phyloP scores from a whole-genome alignment of 106 monocot genomes.

The Dendrobium catenatum region DNA sequence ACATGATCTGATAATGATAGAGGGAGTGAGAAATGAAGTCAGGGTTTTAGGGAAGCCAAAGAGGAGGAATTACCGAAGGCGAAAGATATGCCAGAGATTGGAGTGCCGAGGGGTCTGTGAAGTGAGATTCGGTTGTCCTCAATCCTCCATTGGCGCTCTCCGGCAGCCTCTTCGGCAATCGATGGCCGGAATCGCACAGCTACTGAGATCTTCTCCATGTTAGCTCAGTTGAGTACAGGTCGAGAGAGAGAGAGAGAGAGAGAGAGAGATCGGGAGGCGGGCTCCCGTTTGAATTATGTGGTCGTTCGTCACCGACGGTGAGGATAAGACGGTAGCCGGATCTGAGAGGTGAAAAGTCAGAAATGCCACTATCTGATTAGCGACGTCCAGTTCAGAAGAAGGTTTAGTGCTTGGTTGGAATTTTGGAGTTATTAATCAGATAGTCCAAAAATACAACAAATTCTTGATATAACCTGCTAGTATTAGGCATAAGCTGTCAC shows the following conservation, averaged over 20 bases:
- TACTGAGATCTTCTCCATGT: slow-evolving; percentile 94
- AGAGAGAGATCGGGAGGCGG: neutral
- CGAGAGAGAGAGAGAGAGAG: neutral
- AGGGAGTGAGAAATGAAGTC: neutral
- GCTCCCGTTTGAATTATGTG: neutral
- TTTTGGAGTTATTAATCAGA: neutral
- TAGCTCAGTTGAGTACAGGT: neutral
- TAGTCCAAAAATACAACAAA: neutral
- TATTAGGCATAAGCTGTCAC: neutral
- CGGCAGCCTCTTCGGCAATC: slow-evolving; percentile 7
- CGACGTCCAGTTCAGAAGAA: neutral
- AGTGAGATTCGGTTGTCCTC: slow-evolving; percentile 77
- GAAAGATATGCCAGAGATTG: slow-evolving; percentile 58
- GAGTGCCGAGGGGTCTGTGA: slow-evolving; percentile 40
- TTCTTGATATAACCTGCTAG: neutral
- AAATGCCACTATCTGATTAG: neutral
- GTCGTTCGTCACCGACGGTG: neutral
- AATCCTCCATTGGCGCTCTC: slow-evolving; percentile 53
- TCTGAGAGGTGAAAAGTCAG: neutral
- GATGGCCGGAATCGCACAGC: slow-evolving; percentile 83
- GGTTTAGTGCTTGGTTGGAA: neutral
- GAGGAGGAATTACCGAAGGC: slow-evolving; percentile 47
- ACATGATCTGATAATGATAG: slow-evolving; percentile 57
- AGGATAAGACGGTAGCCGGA: neutral
- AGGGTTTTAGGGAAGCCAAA: neutral